Conservation (phyloP, 305 asterid species). For the Andrographis paniculata region DNA sequence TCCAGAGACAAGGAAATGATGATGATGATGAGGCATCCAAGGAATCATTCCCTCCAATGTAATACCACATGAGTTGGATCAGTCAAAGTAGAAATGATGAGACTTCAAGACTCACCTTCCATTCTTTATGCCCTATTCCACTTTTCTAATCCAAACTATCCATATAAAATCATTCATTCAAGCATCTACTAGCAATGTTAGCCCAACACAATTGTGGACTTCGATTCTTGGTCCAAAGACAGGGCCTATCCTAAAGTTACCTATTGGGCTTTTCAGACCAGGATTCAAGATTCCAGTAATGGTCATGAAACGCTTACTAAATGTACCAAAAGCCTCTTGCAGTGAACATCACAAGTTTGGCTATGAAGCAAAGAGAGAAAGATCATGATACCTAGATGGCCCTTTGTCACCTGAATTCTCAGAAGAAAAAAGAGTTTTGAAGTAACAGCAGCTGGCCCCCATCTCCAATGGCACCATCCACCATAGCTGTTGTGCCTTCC, state of each 20-base stretch:
- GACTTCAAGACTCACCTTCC: not conserved
- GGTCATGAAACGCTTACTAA: too few species aligned
- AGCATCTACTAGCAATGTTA: too few species aligned
- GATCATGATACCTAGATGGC: not conserved
- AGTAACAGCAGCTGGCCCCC: slow-evolving; percentile 8
- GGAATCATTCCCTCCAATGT: not conserved
- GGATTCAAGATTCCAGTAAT: too few species aligned
- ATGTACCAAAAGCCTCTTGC: not conserved
- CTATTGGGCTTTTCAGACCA: too few species aligned
- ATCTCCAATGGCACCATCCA: slow-evolving; percentile 11
- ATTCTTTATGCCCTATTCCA: too few species aligned
- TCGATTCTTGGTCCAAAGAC: too few species aligned
- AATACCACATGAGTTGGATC: not conserved
- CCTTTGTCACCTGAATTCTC: slow-evolving; percentile 16
- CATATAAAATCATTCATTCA: not conserved
- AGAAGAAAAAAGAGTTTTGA: slow-evolving; percentile 14
- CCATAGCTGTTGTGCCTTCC: slow-evolving; percentile 26
- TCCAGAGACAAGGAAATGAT: not conserved
- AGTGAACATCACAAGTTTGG: not conserved
- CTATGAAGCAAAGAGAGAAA: not conserved
- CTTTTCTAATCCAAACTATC: not conserved
- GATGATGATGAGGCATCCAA: not conserved
- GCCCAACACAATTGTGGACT: too few species aligned
- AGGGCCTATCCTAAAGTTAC: too few species aligned
- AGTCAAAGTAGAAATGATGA: not conserved